Conservation (phyloP, 371 early-diverging fungal genomes). For the Choanephora cucurbitarum region DNA sequence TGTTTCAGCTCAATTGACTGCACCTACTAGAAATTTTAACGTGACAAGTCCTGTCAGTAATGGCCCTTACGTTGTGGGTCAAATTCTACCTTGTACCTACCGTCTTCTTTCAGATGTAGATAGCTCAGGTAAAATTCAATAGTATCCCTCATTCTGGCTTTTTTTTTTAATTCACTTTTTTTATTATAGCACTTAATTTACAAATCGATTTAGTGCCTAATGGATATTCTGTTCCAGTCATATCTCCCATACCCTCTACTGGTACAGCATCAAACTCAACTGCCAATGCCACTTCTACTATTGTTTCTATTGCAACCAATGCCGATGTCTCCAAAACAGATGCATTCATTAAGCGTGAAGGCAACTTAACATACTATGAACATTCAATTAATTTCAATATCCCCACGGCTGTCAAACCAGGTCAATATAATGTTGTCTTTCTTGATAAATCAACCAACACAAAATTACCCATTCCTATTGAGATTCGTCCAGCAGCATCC, state of each 20-base stretch:
- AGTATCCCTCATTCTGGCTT: no score
- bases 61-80: slow-evolving; percentile 48
- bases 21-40: slow-evolving; percentile 48
- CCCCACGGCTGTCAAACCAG: slow-evolving; percentile 36
- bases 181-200: slow-evolving; percentile 31
- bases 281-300: slow-evolving; percentile 12
- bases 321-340: slow-evolving; percentile 49
- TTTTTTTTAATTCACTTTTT: background rate
- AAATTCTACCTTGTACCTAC: slow-evolving; percentile 52
- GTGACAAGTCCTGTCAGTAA: slow-evolving; percentile 43
- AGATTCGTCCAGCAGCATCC: slow-evolving; percentile 45
- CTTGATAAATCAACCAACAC: slow-evolving; percentile 44
- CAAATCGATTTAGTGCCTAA: slow-evolving; percentile 31
- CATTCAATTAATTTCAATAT: slow-evolving; percentile 51
- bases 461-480: slow-evolving; percentile 46
- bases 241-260: slow-evolving; percentile 10
- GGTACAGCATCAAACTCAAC: slow-evolving; percentile 6
- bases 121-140: slow-evolving; percentile 50
- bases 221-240: slow-evolving; percentile 2
- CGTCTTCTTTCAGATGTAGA: slow-evolving; percentile 45
- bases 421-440: slow-evolving; percentile 45
- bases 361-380: slow-evolving; percentile 48
- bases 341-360: slow-evolving; percentile 42
- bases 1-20: slow-evolving; percentile 37
- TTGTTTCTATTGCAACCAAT: slow-evolving; percentile 32